Base-by-base conservation (phyloP, 768 basidiomycete species). In the Auriscalpium microsporum region DNA sequence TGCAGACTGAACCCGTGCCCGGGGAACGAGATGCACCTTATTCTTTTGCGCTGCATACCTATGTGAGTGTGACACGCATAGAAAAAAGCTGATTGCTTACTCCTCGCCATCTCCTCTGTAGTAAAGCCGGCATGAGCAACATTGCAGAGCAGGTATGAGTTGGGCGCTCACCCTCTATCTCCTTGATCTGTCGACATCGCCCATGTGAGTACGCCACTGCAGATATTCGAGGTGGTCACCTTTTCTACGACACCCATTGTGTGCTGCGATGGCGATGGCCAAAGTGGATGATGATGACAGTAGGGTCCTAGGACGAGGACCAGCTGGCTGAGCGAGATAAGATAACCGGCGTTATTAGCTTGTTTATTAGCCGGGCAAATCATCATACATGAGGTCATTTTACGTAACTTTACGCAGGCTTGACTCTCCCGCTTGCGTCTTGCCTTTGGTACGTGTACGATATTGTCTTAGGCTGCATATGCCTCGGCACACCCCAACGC, bases 201-300 rank as follows among this genome's bases (percentile, higher is more conserved):
- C n/a, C 9, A 38, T 36, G 28, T 28, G 28, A 28, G 28, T 28
- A 28, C 21, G 28, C 13, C 11, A 17, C 35, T 13, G 37, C 0
- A 10, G 33, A n/a, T 45, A 23, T 10, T 2, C 10, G 17, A 35
- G n/a, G 46, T 60, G 23, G 21, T 28, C 28, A 76, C 91, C 84
- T 97, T 97, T 73, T 97, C 94, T 64, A 93, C 78, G 65, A 96
- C 82, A 65, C 94, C 94, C 94, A 97, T 96, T 65, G 60, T 81
- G 65, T 4, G 35, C 45, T 40, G 42, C n/a, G n/a, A 54, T 53
- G 48, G 11, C 19, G 36, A 23, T 21, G 21, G 21, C 21, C 21
- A 21, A 21, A 21, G 21, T 21, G 21, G 21, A 21, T 21, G 21
- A 21, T 21, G 21, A 3, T 21, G 21, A 21, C 21, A 21, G 21